Conservation (phyloP, 768 basidiomycete genomes). For the Tulasnella sp. region DNA sequence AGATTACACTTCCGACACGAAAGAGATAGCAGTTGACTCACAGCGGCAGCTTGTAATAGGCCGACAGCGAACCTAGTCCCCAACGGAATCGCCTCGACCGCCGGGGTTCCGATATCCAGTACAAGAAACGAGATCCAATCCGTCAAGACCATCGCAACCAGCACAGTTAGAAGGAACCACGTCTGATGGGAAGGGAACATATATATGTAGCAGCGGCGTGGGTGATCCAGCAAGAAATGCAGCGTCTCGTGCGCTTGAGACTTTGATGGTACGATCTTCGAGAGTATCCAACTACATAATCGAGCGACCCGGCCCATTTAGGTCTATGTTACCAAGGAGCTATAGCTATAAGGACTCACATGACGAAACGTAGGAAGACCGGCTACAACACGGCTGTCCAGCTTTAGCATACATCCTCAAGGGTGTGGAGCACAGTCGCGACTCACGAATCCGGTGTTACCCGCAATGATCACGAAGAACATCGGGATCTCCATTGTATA, state of each 20-base stretch:
- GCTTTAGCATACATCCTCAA: conserved; percentile 29
- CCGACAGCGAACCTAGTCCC: conserved; percentile 63
- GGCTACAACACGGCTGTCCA: background rate
- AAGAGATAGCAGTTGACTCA: background rate
- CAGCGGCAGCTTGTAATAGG: conserved; percentile 59
- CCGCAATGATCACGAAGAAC: conserved; percentile 70
- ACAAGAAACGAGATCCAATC: conserved; percentile 90
- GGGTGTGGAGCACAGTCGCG: background rate
- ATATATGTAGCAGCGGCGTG: conserved; percentile 79
- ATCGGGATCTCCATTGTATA: conserved; percentile 69
- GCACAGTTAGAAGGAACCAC: conserved; percentile 69
- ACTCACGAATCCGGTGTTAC: conserved; percentile 89
- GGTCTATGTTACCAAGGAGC: too few relatives aligned
- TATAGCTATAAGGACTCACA: conserved; percentile 39
- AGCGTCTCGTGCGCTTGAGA: conserved; percentile 69
- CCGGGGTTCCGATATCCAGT: conserved; percentile 70
- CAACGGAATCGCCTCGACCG: conserved; percentile 54
- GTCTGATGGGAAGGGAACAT: conserved; percentile 91
- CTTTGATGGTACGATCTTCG: conserved; percentile 44
- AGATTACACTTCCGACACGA: background rate
- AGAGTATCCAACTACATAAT: conserved; percentile 53
- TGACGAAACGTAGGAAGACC: conserved; percentile 52
- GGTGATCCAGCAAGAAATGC: conserved; percentile 88
- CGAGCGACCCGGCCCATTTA: too few relatives aligned
- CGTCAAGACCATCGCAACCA: conserved; percentile 54